A percentile compares a stretch with the other conserved stretches of the same genome.
These are phyloP conservation scores for Blastocystis sp. DNA, from an alignment of 352 stramenopile genomes.

Conservation along the genomic window DNA sequence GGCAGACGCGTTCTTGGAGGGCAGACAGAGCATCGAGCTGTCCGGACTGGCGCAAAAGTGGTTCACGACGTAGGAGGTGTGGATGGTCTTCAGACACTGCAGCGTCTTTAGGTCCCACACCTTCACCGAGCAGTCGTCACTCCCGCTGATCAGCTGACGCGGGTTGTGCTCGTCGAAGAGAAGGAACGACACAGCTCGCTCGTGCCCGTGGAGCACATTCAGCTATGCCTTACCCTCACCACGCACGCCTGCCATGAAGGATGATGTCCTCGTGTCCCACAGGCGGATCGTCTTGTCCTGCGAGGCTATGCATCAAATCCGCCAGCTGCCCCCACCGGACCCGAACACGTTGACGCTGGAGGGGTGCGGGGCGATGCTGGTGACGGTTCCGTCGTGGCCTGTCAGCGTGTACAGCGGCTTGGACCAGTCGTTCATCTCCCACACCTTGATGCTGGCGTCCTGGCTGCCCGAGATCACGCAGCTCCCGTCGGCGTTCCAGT, in stretches of 20 bases:
- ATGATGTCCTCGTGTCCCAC: conserved; percentile 58
- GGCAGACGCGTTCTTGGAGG: conserved; percentile 47
- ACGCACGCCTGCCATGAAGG: conserved; percentile 38
- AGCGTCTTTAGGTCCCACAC: conserved; percentile 49
- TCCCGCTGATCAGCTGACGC: conserved; percentile 48
- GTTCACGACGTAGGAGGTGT: conserved; percentile 63
- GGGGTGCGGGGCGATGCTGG: conserved; percentile 39
- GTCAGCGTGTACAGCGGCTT: conserved; percentile 55
- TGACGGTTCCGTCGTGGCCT: conserved; percentile 60
- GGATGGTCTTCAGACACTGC: conserved; percentile 60
- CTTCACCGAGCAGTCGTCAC: conserved; percentile 68
- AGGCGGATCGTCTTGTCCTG: conserved; percentile 68
- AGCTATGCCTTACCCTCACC: neutral
- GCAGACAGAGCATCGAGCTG: conserved; percentile 48
- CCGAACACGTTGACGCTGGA: conserved; percentile 37
- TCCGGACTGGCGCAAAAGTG: conserved; percentile 64
- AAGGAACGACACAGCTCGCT: conserved; percentile 43
- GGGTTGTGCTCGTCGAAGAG: conserved; percentile 59
- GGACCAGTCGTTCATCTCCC: conserved; percentile 36
- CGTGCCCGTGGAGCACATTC: conserved; percentile 62
- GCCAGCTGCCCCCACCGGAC: neutral
- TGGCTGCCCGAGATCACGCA: conserved; percentile 43
- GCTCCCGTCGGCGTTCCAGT: conserved; percentile 36
- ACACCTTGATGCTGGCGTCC: conserved; percentile 57
- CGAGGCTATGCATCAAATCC: conserved; percentile 22